Evolutionary conservation across 371 early-diverging fungal genomes (phyloP).

Genomic region (Massospora cicadina): DNA sequence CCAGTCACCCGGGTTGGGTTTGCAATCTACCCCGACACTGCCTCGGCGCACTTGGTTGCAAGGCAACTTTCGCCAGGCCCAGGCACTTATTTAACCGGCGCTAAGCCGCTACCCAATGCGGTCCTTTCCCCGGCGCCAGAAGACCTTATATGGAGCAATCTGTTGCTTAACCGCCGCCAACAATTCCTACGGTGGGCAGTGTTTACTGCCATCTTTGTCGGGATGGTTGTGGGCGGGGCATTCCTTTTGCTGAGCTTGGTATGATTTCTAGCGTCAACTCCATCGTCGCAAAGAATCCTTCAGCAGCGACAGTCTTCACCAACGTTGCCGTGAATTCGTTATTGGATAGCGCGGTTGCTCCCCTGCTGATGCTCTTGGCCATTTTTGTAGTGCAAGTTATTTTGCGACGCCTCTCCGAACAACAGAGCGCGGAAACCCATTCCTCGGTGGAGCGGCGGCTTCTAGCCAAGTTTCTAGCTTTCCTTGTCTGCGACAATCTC

Average conservation of each 20-base stretch:
- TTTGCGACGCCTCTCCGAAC: not conserved
- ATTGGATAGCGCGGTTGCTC: not conserved
- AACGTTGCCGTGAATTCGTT: not conserved
- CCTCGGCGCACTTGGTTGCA: conserved; percentile 33
- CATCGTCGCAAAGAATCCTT: not conserved
- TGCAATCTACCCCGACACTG: conserved; percentile 41
- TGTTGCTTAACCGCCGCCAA: not conserved
- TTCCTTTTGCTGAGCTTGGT: not conserved
- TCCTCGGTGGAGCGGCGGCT: not conserved
- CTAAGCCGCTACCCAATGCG: not conserved
- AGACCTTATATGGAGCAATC: conserved; percentile 12
- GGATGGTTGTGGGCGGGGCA: not conserved
- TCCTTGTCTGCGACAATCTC: not conserved
- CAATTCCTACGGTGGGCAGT: not conserved
- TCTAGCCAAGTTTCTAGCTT: conserved; percentile 3
- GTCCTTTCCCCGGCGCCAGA: conserved; percentile 11
- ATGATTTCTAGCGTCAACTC: not conserved
- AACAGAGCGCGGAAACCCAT: not conserved
- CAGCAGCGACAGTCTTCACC: not conserved
- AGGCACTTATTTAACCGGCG: not conserved
- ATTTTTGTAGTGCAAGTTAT: not conserved
- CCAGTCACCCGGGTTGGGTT: conserved; percentile 52
- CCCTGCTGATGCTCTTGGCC: not conserved
- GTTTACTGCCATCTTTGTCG: not conserved
- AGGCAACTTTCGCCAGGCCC: conserved; percentile 3